Evolutionary conservation across 176 grass and related monocot species (phyloP).

Genomic region (sorghum (Sorghum bicolor)): Sorghum_bicolor_NCBIv3 NC_012876.2:862001-862500

Average conservation of each 20-base stretch:
- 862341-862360: background rate
- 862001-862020: slow-evolving; percentile 44
- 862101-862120: background rate
- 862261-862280: background rate
- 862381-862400: background rate
- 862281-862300: background rate
- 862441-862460: background rate
- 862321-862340: background rate
- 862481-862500: background rate
- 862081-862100: slow-evolving; percentile 3
- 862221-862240: background rate
- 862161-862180: background rate
- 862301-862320: background rate
- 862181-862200: background rate
- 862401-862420: background rate
- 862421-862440: background rate
- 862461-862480: background rate
- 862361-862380: background rate
- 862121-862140: background rate
- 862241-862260: background rate
- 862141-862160: slow-evolving; percentile 15
- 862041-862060: slow-evolving; percentile 47
- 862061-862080: slow-evolving; percentile 40
- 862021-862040: slow-evolving; percentile 37
- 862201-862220: background rate